Evolutionary conservation across 2,329 filamentous ascomycete species (phyloP).

Genomic region (Emericellopsis atlantica): DNA sequence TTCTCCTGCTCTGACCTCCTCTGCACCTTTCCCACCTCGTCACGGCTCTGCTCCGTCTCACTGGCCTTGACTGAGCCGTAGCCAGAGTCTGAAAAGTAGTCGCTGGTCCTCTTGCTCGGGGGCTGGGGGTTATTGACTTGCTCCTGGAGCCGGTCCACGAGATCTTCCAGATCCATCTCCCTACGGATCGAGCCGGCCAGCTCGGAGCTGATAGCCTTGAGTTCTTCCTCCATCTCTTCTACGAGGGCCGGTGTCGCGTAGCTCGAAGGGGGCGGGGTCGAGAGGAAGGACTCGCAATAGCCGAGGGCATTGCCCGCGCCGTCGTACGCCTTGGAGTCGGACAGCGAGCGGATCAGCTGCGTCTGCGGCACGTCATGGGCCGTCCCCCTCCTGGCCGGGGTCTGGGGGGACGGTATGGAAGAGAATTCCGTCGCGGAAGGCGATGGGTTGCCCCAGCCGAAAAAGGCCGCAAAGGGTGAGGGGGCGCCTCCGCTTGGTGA

Average conservation of each 20-base stretch:
- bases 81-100: constrained; percentile 96
- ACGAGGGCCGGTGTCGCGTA: constrained; percentile 40
- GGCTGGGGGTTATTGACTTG: constrained; percentile 50
- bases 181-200: constrained; percentile 84
- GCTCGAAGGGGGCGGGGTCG: constrained; percentile 29
- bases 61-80: constrained; percentile 72
- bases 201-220: constrained; percentile 87
- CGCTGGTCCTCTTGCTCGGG: constrained; percentile 68
- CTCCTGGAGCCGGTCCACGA: constrained; percentile 77
- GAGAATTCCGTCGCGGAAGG: constrained; percentile 37
- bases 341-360: constrained; percentile 13
- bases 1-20: constrained; percentile 83
- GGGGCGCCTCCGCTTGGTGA: constrained; percentile 33
- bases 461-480: constrained; percentile 37
- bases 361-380: constrained; percentile 18
- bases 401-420: constrained; percentile 39
- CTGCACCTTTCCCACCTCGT: constrained; percentile 73
- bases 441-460: constrained; percentile 37
- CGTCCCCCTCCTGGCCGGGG: constrained; percentile 22
- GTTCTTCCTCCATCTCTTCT: constrained; percentile 85
- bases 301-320: constrained; percentile 28
- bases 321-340: constrained; percentile 25
- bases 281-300: constrained; percentile 38
- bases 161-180: constrained; percentile 92
- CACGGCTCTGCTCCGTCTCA: constrained; percentile 47